These are phyloP conservation scores for Coemansia sp. DNA, from an alignment of 192 early-diverging fungal genomes.

Conservation along the genomic window DNA sequence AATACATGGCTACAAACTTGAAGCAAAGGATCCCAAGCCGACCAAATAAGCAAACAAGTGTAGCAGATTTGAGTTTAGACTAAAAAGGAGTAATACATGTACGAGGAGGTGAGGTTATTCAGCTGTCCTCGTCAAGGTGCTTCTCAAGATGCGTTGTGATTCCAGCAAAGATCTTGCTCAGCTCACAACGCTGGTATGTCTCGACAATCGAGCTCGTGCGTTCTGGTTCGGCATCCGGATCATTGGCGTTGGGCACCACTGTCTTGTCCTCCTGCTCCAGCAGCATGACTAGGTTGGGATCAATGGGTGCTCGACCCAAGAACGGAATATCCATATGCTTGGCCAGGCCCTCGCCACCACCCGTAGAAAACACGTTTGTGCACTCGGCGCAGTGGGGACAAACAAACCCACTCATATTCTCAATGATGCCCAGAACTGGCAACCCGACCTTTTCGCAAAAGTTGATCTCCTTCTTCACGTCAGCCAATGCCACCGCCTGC, in stretches of 20 bases:
- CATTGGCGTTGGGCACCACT: conserved; percentile 36
- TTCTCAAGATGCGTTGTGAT: conserved; percentile 18
- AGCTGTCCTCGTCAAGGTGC: background rate
- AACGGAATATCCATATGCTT: conserved; percentile 79
- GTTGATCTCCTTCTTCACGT: conserved; percentile 97
- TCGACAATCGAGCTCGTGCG: conserved; percentile 39
- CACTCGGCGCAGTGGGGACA: conserved; percentile 80
- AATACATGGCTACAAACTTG: too few relatives aligned
- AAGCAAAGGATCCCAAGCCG: too few relatives aligned
- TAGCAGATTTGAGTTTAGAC: too few relatives aligned
- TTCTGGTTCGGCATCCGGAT: conserved; percentile 15
- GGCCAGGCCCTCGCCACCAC: conserved; percentile 88
- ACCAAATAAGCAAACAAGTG: too few relatives aligned
- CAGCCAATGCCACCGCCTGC: conserved; percentile 76
- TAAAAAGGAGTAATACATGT: too few relatives aligned
- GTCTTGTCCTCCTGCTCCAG: conserved; percentile 55
- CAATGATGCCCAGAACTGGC: conserved; percentile 85
- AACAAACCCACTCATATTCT: conserved; percentile 98
- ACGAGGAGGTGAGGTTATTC: too few relatives aligned
- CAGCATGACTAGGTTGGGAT: conserved; percentile 68
- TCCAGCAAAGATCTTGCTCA: conserved; percentile 35
- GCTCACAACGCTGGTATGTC: conserved; percentile 45
- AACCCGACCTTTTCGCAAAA: conserved; percentile 91
- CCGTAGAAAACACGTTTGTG: conserved; percentile 87
- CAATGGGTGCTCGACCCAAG: conserved; percentile 87